Evolutionary conservation across 306 rosid genomes (phyloP).

Genomic region (Cicer yamashitae): DNA sequence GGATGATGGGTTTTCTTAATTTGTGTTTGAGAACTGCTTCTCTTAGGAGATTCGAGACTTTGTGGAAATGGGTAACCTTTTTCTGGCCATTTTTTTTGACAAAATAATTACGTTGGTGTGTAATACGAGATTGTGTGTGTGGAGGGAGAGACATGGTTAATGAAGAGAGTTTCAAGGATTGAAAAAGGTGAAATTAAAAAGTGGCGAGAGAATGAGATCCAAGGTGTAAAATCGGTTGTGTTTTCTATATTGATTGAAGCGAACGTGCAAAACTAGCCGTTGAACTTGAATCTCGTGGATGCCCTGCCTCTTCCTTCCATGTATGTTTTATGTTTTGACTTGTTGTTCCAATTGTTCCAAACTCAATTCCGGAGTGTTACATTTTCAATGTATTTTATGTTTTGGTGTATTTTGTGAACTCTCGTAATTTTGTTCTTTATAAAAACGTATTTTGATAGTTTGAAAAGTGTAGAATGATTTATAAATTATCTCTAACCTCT

Average conservation of each 20-base stretch:
- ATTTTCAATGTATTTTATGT: too few species aligned
- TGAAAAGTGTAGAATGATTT: too few species aligned
- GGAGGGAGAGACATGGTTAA: not conserved
- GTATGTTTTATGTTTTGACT: not conserved
- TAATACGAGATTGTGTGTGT: too few species aligned
- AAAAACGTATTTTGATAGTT: too few species aligned
- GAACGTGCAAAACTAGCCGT: constrained; percentile 65
- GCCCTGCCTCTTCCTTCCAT: constrained; percentile 7
- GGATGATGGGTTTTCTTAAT: constrained; percentile 53
- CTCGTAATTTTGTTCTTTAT: too few species aligned
- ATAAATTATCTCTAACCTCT: too few species aligned
- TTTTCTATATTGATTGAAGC: constrained; percentile 8
- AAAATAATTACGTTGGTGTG: constrained; percentile 14
- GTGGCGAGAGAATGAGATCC: constrained; percentile 44
- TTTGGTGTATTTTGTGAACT: too few species aligned
- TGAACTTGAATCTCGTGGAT: constrained; percentile 32
- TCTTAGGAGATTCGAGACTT: constrained; percentile 50
- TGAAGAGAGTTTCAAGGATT: constrained; percentile 44
- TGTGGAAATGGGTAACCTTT: constrained; percentile 48
- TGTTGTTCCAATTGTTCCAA: too few species aligned
- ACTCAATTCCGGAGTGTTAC: too few species aligned
- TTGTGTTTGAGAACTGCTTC: constrained; percentile 50
- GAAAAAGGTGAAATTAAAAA: constrained; percentile 45
- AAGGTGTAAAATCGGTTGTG: constrained; percentile 68
- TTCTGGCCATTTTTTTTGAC: constrained; percentile 56